These are phyloP conservation scores for Agaricus sinodeliciosus DNA, from an alignment of 768 basidiomycete species.

Conservation along the genomic window DNA sequence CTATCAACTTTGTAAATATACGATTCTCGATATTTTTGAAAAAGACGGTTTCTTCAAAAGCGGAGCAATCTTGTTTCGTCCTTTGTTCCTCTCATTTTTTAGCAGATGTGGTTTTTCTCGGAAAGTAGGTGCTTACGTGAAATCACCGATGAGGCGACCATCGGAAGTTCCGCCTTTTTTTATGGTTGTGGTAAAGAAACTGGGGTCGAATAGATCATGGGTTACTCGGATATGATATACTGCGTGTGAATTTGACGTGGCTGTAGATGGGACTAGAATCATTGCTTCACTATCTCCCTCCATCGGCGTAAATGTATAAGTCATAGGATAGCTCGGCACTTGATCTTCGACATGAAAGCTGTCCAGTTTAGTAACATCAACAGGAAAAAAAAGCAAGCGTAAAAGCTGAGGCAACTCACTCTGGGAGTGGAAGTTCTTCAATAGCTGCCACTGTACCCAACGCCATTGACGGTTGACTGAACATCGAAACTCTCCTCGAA, in stretches of 20 bases:
- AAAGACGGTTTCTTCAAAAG: conserved; percentile 2
- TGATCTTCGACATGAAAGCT: conserved; percentile 3
- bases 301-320: neutral
- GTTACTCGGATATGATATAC: conserved; percentile 15
- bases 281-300: neutral
- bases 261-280: conserved; percentile 13
- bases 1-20: conserved; percentile 3
- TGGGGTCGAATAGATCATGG: conserved; percentile 16
- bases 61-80: conserved; percentile 5
- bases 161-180: conserved; percentile 12
- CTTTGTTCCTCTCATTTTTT: neutral
- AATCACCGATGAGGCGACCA: conserved; percentile 15
- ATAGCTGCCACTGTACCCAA: neutral
- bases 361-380: neutral
- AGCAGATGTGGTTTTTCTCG: neutral
- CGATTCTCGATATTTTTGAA: conserved; percentile 1
- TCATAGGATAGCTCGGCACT: conserved; percentile 1
- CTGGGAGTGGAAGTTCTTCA: neutral
- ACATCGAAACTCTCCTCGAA: conserved; percentile 8
- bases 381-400: too few relatives aligned
- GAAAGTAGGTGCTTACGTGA: conserved; percentile 12
- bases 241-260: conserved; percentile 12
- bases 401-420: too few relatives aligned
- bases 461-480: neutral
- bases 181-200: conserved; percentile 15